phyloP scores from a whole-genome alignment of 129 eudicot species.

The Smallanthus sonchifolius region DNA sequence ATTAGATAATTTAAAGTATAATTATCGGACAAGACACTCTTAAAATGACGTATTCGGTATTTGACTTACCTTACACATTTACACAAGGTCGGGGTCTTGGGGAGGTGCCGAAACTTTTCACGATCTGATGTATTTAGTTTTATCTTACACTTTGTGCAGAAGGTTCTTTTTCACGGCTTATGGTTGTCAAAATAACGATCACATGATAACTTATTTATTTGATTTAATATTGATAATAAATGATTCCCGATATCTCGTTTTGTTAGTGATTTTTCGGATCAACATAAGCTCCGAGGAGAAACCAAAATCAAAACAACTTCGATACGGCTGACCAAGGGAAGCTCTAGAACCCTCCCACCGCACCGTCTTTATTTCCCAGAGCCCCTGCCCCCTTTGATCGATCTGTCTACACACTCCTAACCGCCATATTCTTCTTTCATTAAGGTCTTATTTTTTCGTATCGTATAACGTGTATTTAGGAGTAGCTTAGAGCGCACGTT shows the following conservation, averaged over 20 bases:
- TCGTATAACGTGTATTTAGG: background rate
- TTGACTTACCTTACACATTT: no score
- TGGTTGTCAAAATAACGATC: no score
- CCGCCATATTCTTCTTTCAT: background rate
- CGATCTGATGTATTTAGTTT: no score
- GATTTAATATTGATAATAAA: background rate
- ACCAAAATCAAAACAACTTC: background rate
- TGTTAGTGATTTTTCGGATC: background rate
- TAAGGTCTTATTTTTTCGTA: background rate
- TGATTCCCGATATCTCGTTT: background rate
- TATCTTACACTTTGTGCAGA: no score
- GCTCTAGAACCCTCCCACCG: conserved; percentile 1
- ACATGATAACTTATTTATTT: no score
- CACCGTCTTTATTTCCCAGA: background rate
- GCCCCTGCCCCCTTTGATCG: background rate
- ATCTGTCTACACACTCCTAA: background rate
- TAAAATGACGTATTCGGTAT: no score
- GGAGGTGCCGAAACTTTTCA: no score
- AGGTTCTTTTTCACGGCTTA: no score
- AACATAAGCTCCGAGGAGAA: background rate
- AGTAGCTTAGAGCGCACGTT: conserved; percentile 25
- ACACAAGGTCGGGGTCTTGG: no score
- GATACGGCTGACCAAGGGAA: background rate
- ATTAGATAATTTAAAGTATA: no score
- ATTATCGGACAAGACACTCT: no score